phyloP scores from a whole-genome alignment of 805 yeast genomes.

The Myxozyma nipponensis region DNA sequence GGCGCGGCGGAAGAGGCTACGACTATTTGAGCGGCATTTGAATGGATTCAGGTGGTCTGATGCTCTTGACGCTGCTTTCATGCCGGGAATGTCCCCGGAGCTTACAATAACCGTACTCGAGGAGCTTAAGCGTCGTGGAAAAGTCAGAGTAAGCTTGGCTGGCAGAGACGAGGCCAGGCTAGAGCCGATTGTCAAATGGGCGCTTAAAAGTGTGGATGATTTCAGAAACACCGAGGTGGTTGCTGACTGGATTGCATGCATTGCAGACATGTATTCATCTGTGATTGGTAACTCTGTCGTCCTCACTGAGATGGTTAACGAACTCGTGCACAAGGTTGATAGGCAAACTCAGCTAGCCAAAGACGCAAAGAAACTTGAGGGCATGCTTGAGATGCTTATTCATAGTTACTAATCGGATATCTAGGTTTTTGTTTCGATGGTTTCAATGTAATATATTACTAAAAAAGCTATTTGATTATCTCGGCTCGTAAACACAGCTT shows the following conservation, averaged over 20 bases:
- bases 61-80: constrained; percentile 83
- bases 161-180: constrained; percentile 82
- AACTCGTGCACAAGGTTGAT: constrained; percentile 54
- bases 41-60: constrained; percentile 90
- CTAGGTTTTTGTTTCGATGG: neutral
- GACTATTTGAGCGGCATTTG: constrained; percentile 76
- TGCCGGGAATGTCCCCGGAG: constrained; percentile 74
- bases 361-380: constrained; percentile 85
- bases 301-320: constrained; percentile 64
- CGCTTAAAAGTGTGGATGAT: constrained; percentile 69
- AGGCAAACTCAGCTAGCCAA: constrained; percentile 71
- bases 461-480: neutral
- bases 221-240: constrained; percentile 62
- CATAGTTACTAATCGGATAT: constrained; percentile 24
- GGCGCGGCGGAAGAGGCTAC: constrained; percentile 51
- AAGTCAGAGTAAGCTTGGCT: constrained; percentile 71
- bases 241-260: constrained; percentile 64
- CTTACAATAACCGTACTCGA: constrained; percentile 75
- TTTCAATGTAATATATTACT: neutral
- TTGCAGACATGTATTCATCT: constrained; percentile 59
- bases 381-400: constrained; percentile 86
- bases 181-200: constrained; percentile 86
- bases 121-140: constrained; percentile 85
- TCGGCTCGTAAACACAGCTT: too few species aligned
- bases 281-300: constrained; percentile 62